Conservation (phyloP, 805 yeast genomes). For the Saccharomycopsis sp. region DNA sequence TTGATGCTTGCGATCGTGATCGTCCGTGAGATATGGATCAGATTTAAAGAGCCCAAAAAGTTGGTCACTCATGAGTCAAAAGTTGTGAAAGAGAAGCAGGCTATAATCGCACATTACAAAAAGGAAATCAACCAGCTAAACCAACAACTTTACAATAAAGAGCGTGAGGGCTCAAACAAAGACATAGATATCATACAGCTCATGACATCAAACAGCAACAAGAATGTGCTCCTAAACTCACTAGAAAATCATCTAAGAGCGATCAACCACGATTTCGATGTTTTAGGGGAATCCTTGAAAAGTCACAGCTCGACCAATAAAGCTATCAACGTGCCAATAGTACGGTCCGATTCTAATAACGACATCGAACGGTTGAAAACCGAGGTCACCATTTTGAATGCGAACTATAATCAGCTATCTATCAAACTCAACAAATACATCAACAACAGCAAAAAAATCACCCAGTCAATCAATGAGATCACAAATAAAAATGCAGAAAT, state of each 20-base stretch:
- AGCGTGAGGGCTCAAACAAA: not conserved
- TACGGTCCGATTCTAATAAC: not conserved
- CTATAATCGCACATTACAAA: not conserved
- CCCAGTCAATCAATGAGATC: constrained; percentile 14
- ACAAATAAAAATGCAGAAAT: constrained; percentile 17
- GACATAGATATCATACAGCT: constrained; percentile 9
- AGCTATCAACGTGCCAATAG: not conserved
- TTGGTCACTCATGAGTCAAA: not conserved
- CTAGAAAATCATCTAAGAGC: not conserved
- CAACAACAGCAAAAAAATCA: constrained; percentile 11
- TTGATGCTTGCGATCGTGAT: not conserved
- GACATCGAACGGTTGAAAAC: constrained; percentile 6
- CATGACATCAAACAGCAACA: constrained; percentile 2
- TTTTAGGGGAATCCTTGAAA: not conserved
- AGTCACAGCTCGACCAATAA: not conserved
- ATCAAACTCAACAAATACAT: constrained; percentile 10
- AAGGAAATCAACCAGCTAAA: not conserved
- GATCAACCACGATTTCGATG: constrained; percentile 1
- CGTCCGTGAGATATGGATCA: not conserved
- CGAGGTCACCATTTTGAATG: constrained; percentile 4
- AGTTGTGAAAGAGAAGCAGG: not conserved
- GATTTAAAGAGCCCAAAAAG: not conserved
- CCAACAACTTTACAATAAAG: not conserved
- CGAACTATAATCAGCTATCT: not conserved
- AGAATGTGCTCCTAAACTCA: not conserved